Conservation (phyloP, 2,329 filamentous ascomycete genomes). For the Sclerotinia minor region DNA sequence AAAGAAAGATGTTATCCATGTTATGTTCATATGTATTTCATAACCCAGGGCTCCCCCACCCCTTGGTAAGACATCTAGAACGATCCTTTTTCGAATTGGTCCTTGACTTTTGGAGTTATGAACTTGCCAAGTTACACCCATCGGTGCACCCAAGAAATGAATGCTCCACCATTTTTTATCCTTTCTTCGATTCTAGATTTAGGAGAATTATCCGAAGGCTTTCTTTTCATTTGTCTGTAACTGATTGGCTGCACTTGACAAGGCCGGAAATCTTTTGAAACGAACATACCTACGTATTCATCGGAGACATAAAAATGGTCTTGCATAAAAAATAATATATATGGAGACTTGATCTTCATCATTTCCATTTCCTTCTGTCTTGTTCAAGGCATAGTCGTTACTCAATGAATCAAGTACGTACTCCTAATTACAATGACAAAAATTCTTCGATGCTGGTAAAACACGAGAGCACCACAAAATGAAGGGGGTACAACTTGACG, state of each 20-base stretch:
- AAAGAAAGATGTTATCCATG: neutral
- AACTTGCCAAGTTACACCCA: conserved; percentile 11
- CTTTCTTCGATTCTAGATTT: neutral
- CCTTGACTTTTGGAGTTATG: neutral
- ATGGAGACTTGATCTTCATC: neutral
- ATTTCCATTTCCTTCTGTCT: neutral
- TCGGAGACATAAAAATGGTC: neutral
- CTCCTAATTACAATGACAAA: neutral
- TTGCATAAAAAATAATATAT: neutral
- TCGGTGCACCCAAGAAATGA: neutral
- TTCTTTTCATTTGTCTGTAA: too few relatives aligned
- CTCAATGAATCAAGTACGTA: neutral
- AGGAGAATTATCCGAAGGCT: neutral
- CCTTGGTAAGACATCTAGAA: conserved; percentile 18
- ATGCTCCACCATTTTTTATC: neutral
- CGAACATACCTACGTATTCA: too few relatives aligned
- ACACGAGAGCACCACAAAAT: conserved; percentile 13
- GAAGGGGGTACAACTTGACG: neutral
- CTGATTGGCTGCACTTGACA: too few relatives aligned
- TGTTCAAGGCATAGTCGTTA: neutral
- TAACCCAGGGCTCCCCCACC: neutral
- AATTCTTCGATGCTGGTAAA: neutral
- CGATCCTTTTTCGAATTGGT: conserved; percentile 11
- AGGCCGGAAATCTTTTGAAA: too few relatives aligned
- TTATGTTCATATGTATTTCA: neutral